Conservation (phyloP, 108 stramenopile genomes). For the Cafeteria roenbergensis region DNA sequence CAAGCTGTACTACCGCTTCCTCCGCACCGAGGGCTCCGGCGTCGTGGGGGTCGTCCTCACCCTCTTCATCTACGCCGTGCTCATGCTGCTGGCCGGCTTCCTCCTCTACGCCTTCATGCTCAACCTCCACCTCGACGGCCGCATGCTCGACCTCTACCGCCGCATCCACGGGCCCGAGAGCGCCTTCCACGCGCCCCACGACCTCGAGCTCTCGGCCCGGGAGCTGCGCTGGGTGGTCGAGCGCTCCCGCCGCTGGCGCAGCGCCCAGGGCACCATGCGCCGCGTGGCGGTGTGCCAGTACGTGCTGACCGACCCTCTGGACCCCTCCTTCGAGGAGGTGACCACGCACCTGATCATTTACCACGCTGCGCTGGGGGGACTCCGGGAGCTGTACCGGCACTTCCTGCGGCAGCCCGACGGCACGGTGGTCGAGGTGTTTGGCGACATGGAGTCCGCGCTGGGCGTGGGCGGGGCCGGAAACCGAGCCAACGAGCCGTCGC, state of each 20-base stretch:
- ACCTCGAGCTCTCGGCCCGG: conserved; percentile 10
- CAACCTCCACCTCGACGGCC: conserved; percentile 41
- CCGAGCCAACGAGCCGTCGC: too few species aligned
- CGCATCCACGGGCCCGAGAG: conserved; percentile 18
- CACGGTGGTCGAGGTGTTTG: conserved; percentile 34
- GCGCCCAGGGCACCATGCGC: conserved; percentile 22
- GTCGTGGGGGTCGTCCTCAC: conserved; percentile 30
- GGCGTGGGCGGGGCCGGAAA: background rate
- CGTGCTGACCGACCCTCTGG: conserved; percentile 18
- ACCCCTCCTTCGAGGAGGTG: conserved; percentile 1
- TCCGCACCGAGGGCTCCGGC: conserved; percentile 24
- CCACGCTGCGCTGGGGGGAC: conserved; percentile 13
- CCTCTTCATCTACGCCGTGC: conserved; percentile 12
- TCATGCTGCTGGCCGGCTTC: conserved; percentile 10
- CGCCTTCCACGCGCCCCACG: conserved; percentile 10
- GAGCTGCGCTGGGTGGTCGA: conserved; percentile 26
- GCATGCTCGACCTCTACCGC: conserved; percentile 41
- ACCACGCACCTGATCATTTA: conserved; percentile 38
- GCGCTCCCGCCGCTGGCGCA: conserved; percentile 18
- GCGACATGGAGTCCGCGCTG: background rate
- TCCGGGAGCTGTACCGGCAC: conserved; percentile 29
- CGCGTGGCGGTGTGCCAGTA: conserved; percentile 24
- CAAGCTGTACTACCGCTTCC: conserved; percentile 37
- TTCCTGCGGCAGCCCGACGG: conserved; percentile 36
- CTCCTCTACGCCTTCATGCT: conserved; percentile 36